Conservation (phyloP, 768 basidiomycete genomes). For the Macrolepiota fuliginosa region DNA sequence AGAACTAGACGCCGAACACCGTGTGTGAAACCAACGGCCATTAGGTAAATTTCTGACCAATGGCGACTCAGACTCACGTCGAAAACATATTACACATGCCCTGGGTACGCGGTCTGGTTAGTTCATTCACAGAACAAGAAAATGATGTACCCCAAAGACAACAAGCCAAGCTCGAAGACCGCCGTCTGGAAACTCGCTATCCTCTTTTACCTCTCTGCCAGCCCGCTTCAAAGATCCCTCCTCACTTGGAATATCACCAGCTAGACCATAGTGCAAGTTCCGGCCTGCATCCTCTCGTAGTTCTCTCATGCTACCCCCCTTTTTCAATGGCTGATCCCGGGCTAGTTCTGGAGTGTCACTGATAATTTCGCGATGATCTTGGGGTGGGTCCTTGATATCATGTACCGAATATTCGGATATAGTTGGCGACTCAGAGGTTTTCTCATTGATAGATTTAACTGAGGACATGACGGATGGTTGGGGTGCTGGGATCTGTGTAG, state of each 20-base stretch:
- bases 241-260: no score
- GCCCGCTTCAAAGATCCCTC: background rate
- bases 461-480: background rate
- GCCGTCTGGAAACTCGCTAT: slow-evolving; percentile 40
- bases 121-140: background rate
- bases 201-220: background rate
- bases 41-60: slow-evolving; percentile 6
- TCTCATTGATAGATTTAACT: background rate
- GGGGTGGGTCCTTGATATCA: background rate
- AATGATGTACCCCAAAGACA: slow-evolving; percentile 36
- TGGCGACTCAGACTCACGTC: slow-evolving; percentile 43
- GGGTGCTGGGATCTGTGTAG: no score
- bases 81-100: slow-evolving; percentile 46
- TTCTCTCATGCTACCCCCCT: background rate
- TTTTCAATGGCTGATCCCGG: background rate
- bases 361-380: background rate
- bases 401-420: background rate
- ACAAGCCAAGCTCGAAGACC: slow-evolving; percentile 43
- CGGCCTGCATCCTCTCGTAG: background rate
- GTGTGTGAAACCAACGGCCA: slow-evolving; percentile 10
- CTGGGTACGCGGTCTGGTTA: slow-evolving; percentile 18
- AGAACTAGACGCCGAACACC: slow-evolving; percentile 34
- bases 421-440: background rate
- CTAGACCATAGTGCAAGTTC: background rate
- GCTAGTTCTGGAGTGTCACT: background rate